Base-by-base conservation (phyloP, 495 filamentous ascomycete genomes). In the Penicillium bialowiezense region DNA sequence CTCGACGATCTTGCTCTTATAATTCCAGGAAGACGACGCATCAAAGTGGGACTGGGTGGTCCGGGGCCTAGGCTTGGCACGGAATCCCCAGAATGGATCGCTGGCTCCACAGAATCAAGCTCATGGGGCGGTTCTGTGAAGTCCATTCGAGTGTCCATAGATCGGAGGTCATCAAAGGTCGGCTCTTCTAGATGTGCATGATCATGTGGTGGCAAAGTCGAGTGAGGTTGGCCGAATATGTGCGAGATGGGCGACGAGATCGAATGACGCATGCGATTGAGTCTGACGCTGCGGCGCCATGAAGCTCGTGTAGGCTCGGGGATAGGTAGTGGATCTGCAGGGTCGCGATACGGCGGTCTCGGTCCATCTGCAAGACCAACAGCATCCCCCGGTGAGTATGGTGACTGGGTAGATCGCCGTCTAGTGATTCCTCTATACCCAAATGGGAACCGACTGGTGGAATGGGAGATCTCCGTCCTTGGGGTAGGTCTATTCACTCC, bases 1-100 rank as follows among this genome's bases (percentile, higher is more conserved):
- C 80, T 64, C 18, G 76, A 65, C 26, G 78, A 75, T 36, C 78
- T 69, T 39, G 77, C 64, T 49, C 77, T 64, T 7, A 80, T 44
- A 38, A 76, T 53, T 49, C 60, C 67, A 5, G 74, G 73, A 18
- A 79, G 57, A 19, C 71, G 65, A 38, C 73, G 69, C 54, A 67
- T 37, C 14, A 64, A 38, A 17, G 50, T 49, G 33, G 66, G 51
- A 51, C 49, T 55, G n/a, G 67, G 52, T 20, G 60, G 62, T 29
- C 35, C 17, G n/a, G 58, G 52, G 19, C 61, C 49, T 10, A 55
- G 37, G n/a, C 59, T 55, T 10, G 68, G 62, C 15, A 51, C 35
- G 10, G 68, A 56, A 12, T 52, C 60, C 7, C 46, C 51, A 20
- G 37, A 47, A 12, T 55, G 53, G 14, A 69, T 47, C 14, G 62